Percentiles rank a stretch among this genome's conserved stretches.
phyloP scores from a whole-genome alignment of 768 basidiomycete species.

The Leccinum incarnatum region DNA sequence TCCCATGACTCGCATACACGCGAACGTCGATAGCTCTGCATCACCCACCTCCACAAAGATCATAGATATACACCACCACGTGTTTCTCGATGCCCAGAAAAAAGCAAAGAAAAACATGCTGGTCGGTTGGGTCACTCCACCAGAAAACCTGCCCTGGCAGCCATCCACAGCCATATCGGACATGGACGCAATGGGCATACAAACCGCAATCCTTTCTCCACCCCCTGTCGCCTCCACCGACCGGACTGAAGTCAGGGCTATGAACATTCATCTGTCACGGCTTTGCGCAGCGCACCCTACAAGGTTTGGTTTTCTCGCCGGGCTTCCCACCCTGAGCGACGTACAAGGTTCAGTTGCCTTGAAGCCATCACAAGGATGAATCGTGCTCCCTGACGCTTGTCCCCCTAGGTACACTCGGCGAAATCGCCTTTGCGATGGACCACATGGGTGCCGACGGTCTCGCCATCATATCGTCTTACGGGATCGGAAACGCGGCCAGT shows the following conservation, averaged over 20 bases:
- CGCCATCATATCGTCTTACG: conserved; percentile 66
- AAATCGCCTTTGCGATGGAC: conserved; percentile 63
- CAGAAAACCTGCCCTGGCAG: conserved; percentile 65
- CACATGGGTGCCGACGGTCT: conserved; percentile 62
- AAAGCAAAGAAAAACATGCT: conserved; percentile 45
- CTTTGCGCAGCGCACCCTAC: conserved; percentile 48
- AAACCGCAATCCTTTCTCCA: conserved; percentile 63
- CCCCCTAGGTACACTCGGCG: conserved; percentile 51
- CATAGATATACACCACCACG: conserved; percentile 78
- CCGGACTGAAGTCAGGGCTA: conserved; percentile 39
- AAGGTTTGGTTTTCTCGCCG: conserved; percentile 71
- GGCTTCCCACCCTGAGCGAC: conserved; percentile 60
- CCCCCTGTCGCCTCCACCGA: conserved; percentile 53
- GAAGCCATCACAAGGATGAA: neutral
- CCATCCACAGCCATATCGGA: conserved; percentile 54
- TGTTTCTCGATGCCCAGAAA: conserved; percentile 53
- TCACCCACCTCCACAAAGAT: conserved; percentile 11
- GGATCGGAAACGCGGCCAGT: conserved; percentile 54
- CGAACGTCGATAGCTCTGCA: neutral
- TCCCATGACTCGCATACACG: conserved; percentile 16
- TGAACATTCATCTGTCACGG: conserved; percentile 47
- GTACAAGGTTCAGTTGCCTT: conserved; percentile 44
- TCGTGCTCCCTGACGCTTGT: conserved; percentile 6
- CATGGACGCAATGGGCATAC: conserved; percentile 60
- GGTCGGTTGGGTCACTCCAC: conserved; percentile 62